Base-by-base conservation (phyloP, 139 green algal genomes). In the Volvox reticuliferus region DNA sequence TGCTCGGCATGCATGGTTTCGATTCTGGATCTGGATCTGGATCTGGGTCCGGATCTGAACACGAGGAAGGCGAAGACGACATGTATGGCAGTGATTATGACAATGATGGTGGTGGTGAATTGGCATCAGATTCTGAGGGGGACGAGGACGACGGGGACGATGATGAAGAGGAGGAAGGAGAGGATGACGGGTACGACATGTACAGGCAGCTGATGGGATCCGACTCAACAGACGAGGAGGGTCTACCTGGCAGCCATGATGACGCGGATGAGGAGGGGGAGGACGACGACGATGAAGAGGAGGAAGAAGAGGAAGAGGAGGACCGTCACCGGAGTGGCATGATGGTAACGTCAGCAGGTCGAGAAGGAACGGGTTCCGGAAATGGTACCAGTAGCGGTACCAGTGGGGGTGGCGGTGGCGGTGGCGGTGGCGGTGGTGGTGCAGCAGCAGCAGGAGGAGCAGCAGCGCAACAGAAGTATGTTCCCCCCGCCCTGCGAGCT, bases 401-500 rank as follows among this genome's bases (percentile, higher is more conserved):
- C n/a, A n/a, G n/a, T n/a, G n/a, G n/a, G n/a, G n/a, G n/a, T 33
- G 37, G 16, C 35, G 37, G 28, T 6, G 79, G 9, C 22, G 16
- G 37, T 68, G 37, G n/a, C n/a, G n/a, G n/a, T 33, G 37, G 16
- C 35, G 37, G 28, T 6, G 79, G 9, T 9, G 16, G 37, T 68
- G 37, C 13, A 18, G 78, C 78, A 33, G 75, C 75, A 28, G 75
- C 30, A 28, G 32, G 2, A 50, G 85, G 13, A 36, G 62, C 2
- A 32, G 50, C 13, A 12, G 76, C 76, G 18, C 12, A 2, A 37
- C 82, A 9, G 24, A 89, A 87, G 84, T 98, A 97, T 32, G 83
- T 97, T 32, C 96, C 96, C 5, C 96, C 96, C 0, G 96, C 95
- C 2, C 76, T 94, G 24, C 94, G 96, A 2, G 93, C 91, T 3